Evolutionary conservation across 768 basidiomycete genomes (phyloP).

Genomic region (Amanita subjunquillea): DNA sequence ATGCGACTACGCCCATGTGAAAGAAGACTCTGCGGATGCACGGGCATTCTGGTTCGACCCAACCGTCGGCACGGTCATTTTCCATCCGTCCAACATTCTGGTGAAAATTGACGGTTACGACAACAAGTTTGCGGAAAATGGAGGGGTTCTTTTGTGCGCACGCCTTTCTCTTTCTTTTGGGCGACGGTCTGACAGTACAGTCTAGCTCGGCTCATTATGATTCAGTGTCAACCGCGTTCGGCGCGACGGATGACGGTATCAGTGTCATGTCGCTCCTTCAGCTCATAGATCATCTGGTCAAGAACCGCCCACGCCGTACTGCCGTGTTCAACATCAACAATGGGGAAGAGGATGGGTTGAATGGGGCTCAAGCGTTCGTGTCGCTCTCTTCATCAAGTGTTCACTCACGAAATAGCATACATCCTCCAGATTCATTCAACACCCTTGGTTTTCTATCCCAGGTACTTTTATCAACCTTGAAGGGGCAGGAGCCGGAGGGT

Average conservation of each 20-base stretch:
- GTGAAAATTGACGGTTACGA: conserved; percentile 52
- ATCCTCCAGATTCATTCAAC: no score
- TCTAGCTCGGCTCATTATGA: conserved; percentile 64
- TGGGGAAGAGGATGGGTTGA: conserved; percentile 72
- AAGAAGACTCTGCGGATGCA: conserved; percentile 28
- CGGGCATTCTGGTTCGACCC: conserved; percentile 5
- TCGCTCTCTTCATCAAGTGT: no score
- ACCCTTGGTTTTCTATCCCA: no score
- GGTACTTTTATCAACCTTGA: no score
- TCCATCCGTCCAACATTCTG: conserved; percentile 59
- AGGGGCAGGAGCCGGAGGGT: no score
- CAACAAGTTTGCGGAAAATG: conserved; percentile 16
- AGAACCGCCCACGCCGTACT: conserved; percentile 42
- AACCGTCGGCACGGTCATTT: conserved; percentile 31
- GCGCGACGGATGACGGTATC: conserved; percentile 75
- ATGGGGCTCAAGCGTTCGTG: no score
- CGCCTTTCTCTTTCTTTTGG: background rate
- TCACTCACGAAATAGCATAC: no score
- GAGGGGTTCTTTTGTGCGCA: conserved; percentile 45
- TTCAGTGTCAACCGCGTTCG: conserved; percentile 66
- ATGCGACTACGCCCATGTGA: conserved; percentile 37
- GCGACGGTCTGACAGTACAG: background rate
- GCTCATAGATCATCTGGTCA: conserved; percentile 45
- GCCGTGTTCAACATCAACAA: conserved; percentile 83
- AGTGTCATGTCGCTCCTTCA: conserved; percentile 57